Base-by-base conservation (phyloP, 2,329 filamentous ascomycete genomes). In the Ophiocordyceps sinensis region DNA sequence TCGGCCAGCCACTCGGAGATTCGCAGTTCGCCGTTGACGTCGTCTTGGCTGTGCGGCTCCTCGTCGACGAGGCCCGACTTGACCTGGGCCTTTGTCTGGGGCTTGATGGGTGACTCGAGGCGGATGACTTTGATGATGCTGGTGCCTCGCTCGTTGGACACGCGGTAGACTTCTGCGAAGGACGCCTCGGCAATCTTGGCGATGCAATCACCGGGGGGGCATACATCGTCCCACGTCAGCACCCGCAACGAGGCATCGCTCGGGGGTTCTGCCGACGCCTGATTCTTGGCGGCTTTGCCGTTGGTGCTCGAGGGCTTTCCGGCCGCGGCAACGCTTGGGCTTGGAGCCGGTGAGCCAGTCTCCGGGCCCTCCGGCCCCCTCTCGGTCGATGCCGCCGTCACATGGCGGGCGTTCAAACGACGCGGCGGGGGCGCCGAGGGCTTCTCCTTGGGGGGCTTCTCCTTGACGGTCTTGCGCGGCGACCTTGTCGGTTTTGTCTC, bases 101-200 rank as follows among this genome's bases (percentile, higher is more conserved):
- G 52, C 45, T 69, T 73, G 44, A 78, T 73, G 4, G 72, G 71
- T 1, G 73, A 77, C 11, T 68, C 57, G 10, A 81, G 64, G 2
- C 75, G 68, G 43, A 80, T 75, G 17, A 74, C 70, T 49, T 81
- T 81, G 58, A 81, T 74, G 50, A 81, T 78, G 53, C 74, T 79
- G 23, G 71, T 76, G 9, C 75, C 75, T 14, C 67, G 63, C 36
- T 66, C 62, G 51, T 77, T 79, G 37, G 64, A 71, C 47, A 80
- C 66, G 10, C 75, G 73, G 49, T 79, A 81, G 10, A 81, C 75
- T 52, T 81, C 77, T 6, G 77, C 75, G 48, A 73, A 81, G 2
- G 77, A 80, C 5, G 77, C 76, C 53, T 81, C 77, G 10, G 77
- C 76, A 39, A 81, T 80, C 57, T 81, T 81, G 36, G 67, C 64